Evolutionary conservation across 257 asterid species (phyloP).

Genomic region (Jacaranda mimosifolia): DNA sequence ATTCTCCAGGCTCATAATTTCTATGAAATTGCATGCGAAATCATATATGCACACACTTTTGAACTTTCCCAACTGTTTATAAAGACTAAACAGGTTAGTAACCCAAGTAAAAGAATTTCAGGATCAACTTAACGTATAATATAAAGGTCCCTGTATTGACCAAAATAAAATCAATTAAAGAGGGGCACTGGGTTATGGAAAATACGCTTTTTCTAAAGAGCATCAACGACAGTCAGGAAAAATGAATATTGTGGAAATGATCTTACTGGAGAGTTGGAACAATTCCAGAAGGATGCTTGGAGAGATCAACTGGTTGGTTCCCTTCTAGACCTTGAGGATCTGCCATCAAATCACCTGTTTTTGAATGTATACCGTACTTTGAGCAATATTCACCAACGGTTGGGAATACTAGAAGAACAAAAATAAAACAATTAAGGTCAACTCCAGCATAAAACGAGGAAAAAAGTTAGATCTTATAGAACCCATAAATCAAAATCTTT

Average conservation of each 20-base stretch:
- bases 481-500: background rate
- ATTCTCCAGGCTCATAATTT: background rate
- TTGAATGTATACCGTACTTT: slow-evolving; percentile 26
- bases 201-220: background rate
- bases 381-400: slow-evolving; percentile 24
- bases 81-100: slow-evolving; percentile 6
- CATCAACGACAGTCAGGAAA: background rate
- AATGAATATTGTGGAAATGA: slow-evolving; percentile 3
- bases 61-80: background rate
- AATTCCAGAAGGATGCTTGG: slow-evolving; percentile 88
- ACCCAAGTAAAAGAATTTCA: background rate
- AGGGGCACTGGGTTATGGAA: background rate
- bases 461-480: background rate
- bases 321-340: slow-evolving; percentile 81
- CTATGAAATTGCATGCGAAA: background rate
- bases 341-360: slow-evolving; percentile 59
- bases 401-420: background rate
- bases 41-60: no score
- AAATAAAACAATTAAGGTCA: slow-evolving; percentile 22
- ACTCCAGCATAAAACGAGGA: slow-evolving; percentile 10
- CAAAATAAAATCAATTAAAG: background rate
- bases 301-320: slow-evolving; percentile 76
- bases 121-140: background rate
- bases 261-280: slow-evolving; percentile 88
- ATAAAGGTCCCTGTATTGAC: background rate